Percentiles rank a stretch among this genome's conserved stretches.
These are phyloP conservation scores for Rhamnella rubrinervis DNA, from an alignment of 331 rosid species.

Conservation along the genomic window DNA sequence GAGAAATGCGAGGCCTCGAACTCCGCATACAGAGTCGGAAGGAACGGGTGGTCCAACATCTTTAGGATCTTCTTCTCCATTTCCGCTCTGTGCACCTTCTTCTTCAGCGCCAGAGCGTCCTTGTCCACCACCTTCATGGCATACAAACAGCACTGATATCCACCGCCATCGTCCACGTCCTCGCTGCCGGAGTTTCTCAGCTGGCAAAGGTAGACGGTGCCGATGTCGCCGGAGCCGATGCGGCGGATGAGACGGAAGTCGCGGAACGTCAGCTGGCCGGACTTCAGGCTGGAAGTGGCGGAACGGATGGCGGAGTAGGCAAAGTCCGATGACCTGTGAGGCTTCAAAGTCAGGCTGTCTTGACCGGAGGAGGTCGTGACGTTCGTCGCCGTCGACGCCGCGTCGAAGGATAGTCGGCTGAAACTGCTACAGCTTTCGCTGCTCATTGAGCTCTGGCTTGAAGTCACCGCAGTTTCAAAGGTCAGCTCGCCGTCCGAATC, in stretches of 20 bases:
- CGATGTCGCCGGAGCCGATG: conserved; percentile 89
- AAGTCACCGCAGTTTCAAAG: conserved; percentile 49
- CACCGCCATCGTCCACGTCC: neutral
- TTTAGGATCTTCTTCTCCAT: conserved; percentile 91
- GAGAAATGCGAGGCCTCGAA: conserved; percentile 91
- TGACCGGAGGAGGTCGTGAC: conserved; percentile 32
- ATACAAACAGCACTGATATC: conserved; percentile 44
- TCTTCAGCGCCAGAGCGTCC: conserved; percentile 73
- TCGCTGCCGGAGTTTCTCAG: conserved; percentile 33
- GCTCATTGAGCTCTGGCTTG: conserved; percentile 79
- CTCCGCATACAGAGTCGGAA: conserved; percentile 88
- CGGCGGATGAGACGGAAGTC: conserved; percentile 80
- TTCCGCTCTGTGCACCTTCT: conserved; percentile 78
- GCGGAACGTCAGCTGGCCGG: conserved; percentile 54
- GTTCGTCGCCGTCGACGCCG: conserved; percentile 29
- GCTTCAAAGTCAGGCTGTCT: conserved; percentile 56
- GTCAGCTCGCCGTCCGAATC: conserved; percentile 63
- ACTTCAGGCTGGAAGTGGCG: conserved; percentile 48
- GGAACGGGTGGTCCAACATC: conserved; percentile 97
- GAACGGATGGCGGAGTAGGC: conserved; percentile 83
- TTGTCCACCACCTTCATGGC: conserved; percentile 99
- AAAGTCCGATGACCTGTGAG: conserved; percentile 90
- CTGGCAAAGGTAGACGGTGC: conserved; percentile 82
- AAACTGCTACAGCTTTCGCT: conserved; percentile 88
- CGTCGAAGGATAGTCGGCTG: conserved; percentile 89